These are phyloP conservation scores for Calocybe gambosa DNA, from an alignment of 1,284 basidiomycete genomes.

Conservation along the genomic window DNA sequence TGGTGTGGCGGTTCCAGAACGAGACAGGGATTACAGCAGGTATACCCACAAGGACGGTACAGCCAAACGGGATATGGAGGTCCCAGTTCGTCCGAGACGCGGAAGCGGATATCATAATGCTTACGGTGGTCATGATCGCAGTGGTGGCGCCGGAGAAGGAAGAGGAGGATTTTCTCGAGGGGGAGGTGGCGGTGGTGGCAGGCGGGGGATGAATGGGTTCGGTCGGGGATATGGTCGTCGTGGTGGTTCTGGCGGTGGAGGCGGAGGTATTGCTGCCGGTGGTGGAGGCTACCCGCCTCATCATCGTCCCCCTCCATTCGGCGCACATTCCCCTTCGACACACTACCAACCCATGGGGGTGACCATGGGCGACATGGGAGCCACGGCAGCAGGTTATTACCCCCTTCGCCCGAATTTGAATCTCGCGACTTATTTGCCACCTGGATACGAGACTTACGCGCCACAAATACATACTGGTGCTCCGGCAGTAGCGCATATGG, in stretches of 20 bases:
- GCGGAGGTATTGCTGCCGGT: conserved; percentile 1
- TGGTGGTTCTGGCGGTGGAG: conserved; percentile 17
- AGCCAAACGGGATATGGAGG: conserved; percentile 10
- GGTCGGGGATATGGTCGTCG: conserved; percentile 20
- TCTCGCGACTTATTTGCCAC: conserved; percentile 19
- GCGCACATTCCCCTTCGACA: conserved; percentile 26
- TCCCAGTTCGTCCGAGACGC: conserved; percentile 18
- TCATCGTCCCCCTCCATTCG: conserved; percentile 26
- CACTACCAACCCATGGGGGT: conserved; percentile 14
- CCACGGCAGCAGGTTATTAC: conserved; percentile 18
- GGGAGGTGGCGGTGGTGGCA: conserved; percentile 22
- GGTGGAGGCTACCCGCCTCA: conserved; percentile 20
- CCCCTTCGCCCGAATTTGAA: conserved; percentile 14
- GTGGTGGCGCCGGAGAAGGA: conserved; percentile 20
- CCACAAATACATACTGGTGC: conserved; percentile 12
- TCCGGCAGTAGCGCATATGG: not conserved
- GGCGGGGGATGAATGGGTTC: conserved; percentile 23
- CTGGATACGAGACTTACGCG: conserved; percentile 19
- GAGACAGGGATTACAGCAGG: conserved; percentile 15
- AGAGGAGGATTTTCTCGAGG: conserved; percentile 22
- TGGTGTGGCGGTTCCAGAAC: conserved; percentile 14
- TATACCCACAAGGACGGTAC: conserved; percentile 13
- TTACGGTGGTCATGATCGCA: conserved; percentile 20
- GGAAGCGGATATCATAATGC: conserved; percentile 18
- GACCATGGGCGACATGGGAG: conserved; percentile 17